Base-by-base conservation (phyloP, 257 asterid species). In the Striga asiatica region DNA sequence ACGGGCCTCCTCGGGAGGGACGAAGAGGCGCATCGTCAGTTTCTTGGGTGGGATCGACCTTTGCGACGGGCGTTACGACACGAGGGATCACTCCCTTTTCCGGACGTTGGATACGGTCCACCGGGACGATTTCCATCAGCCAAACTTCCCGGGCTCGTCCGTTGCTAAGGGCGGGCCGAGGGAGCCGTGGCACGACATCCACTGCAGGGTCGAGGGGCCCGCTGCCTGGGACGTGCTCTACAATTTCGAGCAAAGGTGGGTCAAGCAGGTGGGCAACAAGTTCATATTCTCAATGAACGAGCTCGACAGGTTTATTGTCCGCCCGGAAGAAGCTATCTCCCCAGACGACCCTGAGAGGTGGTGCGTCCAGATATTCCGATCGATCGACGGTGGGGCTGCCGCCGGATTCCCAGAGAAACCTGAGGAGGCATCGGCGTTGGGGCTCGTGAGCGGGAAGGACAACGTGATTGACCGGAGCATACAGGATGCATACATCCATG, bases 131-230 rank as follows among this genome's bases (percentile, higher is more conserved):
- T 92, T 88, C 64, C 93, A 92, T 63, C 98, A 92, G 70, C 97
- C 98, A 0, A 81, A 76, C 18, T 87, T 91, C 59, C 80, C 88
- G 6, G 95, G 93, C 0, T 65, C 97, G 10, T 75, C 81, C 0
- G 59, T 87, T 57, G 50, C 2, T 32, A 91, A 88, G 71, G 97
- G 98, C 0, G 97, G 98, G 0, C 95, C 97, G 0, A 68, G 98
- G 53, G 95, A 91, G 78, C 97, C 98, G 2, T 91, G 98, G 97
- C 98, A 91, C 22, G 98, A 91, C 34, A 70, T 84, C 31, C 98
- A 91, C 25, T 87, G 94, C 50, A 67, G 81, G 23, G 58, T 91
- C 1, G 95, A 91, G 59, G 98, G 98, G 1, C 95, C 95, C 0
- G 89, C 71, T 2, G 95, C 94, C 2, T 91, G 98, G 98, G 98